Percentiles rank a stretch among this genome's conserved stretches.
Evolutionary conservation across 345 rosid genomes (phyloP).

Genomic region (Passiflora organensis): DNA sequence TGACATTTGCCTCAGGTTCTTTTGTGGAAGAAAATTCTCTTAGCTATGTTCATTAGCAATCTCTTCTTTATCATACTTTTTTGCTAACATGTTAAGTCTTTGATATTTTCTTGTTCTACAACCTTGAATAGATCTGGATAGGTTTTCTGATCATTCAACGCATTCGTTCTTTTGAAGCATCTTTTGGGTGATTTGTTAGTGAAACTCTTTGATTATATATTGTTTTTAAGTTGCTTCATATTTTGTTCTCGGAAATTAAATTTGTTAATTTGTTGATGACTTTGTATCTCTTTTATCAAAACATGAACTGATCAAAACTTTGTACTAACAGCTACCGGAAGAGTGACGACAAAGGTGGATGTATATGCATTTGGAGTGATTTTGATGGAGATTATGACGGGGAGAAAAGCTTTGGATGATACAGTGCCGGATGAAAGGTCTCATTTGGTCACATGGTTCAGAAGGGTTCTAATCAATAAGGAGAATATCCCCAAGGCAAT

Average conservation of each 20-base stretch:
- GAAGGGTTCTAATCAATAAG: conserved; percentile 52
- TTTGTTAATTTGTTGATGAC: not conserved
- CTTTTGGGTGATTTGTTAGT: not conserved
- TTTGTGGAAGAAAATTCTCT: not conserved
- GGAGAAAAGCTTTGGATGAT: conserved; percentile 79
- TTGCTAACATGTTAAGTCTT: no score
- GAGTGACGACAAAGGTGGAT: conserved; percentile 88
- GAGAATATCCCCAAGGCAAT: conserved; percentile 58
- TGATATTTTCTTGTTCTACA: no score
- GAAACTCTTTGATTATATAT: no score
- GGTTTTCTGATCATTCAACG: no score
- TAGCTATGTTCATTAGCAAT: no score
- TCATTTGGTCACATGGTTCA: conserved; percentile 85
- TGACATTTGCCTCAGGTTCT: not conserved
- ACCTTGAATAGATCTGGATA: no score
- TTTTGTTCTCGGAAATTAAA: not conserved
- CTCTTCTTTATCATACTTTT: no score
- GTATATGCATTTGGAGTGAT: conserved; percentile 86
- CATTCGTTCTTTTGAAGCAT: no score
- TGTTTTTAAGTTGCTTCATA: not conserved
- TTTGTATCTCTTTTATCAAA: not conserved
- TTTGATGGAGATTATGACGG: conserved; percentile 82
- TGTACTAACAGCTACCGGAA: conserved; percentile 66
- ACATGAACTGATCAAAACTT: not conserved
- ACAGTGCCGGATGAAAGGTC: conserved; percentile 59